A percentile compares a stretch with the other conserved stretches of the same genome.
Evolutionary conservation across 371 early-diverging fungal species (phyloP).

Genomic region (Dichotomocladium elegans): DNA sequence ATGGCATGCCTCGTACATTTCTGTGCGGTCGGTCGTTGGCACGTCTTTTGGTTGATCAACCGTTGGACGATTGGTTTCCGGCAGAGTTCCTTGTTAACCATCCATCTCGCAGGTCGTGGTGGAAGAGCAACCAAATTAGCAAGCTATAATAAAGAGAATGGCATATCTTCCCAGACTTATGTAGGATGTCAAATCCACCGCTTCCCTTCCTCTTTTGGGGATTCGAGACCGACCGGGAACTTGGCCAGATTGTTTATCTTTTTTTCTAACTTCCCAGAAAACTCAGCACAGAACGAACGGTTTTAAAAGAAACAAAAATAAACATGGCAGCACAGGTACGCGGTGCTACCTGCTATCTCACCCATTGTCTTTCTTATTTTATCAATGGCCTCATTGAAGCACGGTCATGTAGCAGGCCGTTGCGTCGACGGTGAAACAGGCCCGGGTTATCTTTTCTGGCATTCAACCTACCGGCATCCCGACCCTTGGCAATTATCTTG

Average conservation of each 20-base stretch:
- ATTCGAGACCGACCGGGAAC: too few relatives aligned
- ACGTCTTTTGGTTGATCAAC: conserved; percentile 25
- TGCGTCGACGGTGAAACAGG: neutral
- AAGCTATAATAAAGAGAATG: too few relatives aligned
- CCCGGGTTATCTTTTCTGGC: conserved; percentile 63
- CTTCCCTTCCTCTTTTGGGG: too few relatives aligned
- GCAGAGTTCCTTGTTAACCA: conserved; percentile 19
- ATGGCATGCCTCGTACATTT: conserved; percentile 48
- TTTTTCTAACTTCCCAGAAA: too few relatives aligned
- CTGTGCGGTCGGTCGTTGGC: conserved; percentile 41
- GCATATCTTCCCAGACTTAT: too few relatives aligned
- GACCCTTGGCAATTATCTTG: conserved; percentile 94
- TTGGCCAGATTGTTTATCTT: too few relatives aligned
- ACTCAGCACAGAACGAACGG: too few relatives aligned
- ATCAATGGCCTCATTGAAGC: neutral
- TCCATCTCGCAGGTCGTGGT: conserved; percentile 10
- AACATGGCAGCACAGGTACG: neutral
- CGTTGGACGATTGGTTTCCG: conserved; percentile 18
- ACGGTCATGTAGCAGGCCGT: neutral
- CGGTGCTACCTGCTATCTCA: neutral
- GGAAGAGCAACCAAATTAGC: too few relatives aligned
- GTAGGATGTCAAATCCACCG: too few relatives aligned
- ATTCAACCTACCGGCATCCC: conserved; percentile 94
- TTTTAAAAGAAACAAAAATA: too few relatives aligned
- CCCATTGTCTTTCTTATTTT: neutral